Evolutionary conservation across 2,329 filamentous ascomycete genomes (phyloP), one percentile per base, ranked within the genome.

Genomic region (Cordyceps tenuipes): DNA sequence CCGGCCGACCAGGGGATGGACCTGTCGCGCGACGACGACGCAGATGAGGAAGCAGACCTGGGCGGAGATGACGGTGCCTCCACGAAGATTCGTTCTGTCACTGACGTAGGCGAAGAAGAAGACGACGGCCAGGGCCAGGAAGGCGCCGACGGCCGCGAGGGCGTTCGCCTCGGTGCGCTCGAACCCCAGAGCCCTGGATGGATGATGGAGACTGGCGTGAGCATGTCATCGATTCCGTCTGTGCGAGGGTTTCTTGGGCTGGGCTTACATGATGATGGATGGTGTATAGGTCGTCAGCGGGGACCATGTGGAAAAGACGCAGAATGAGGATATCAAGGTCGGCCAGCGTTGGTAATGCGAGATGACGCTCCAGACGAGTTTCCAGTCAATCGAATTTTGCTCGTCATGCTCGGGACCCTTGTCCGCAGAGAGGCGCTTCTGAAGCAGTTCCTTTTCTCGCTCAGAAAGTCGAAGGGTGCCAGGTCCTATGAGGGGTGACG

Each of bases 241-340:
- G 21, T 17, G 29, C 29, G 23, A 21, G 2, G 7, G 3, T 50
- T 3, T 17, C 15, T 5, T 15, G 0, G 8, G 4, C 36, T 21
- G 29, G 21, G 36, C 49, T 65, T 57, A 73, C 72, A 75, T 69
- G 47, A 75, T 73, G 60, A 79, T 77, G 3, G 73, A 73, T 0
- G 78, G 79, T 0, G 78, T 80, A 62, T 81, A 82, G 0, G 78
- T 81, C 0, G 76, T 81, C 10, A 81, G 65, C 0, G 79, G 76
- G 9, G 76, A 77, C 78, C 79, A 82, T 0, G 79, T 81, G 1
- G 78, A 77, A 61, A 82, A 82, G 5, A 80, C 77, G 19, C 72
- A 74, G 52, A 78, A 79, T 0, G 78, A 79, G 5, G 76, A 75
- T 34, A 80, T 65, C 60, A 78, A 80, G 56, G 78, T 76, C 6